Percentiles rank a stretch among this genome's conserved stretches.
phyloP scores from a whole-genome alignment of 2,329 filamentous ascomycete genomes.

The Calycina marina region DNA sequence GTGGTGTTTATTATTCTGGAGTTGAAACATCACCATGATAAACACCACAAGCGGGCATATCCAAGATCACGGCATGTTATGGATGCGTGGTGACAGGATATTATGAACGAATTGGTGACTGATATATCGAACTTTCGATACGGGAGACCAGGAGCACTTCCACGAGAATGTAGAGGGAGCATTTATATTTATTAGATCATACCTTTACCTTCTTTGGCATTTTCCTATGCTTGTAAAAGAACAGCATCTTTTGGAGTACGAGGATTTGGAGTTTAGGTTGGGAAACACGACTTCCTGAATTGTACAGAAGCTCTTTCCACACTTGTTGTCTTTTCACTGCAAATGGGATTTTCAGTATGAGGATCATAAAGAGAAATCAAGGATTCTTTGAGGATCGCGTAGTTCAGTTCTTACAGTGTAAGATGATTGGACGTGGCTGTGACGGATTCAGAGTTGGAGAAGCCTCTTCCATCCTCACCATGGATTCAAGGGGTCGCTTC shows the following conservation, averaged over 20 bases:
- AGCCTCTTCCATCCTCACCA: background rate
- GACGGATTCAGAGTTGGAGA: background rate
- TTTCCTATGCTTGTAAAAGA: constrained; percentile 1
- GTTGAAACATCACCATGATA: background rate
- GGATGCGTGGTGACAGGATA: no score
- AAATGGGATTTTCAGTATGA: background rate
- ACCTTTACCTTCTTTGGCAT: background rate
- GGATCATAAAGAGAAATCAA: background rate
- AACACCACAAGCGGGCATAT: background rate
- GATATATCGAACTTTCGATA: no score
- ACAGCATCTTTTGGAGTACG: background rate
- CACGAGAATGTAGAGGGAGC: no score
- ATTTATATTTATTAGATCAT: background rate
- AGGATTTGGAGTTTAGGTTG: constrained; percentile 1
- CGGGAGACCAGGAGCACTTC: no score
- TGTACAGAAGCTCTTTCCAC: background rate
- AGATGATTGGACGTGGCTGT: background rate
- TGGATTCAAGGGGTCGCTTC: background rate
- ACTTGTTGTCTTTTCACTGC: background rate
- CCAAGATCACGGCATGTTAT: background rate
- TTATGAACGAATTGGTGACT: no score
- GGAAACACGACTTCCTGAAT: no score
- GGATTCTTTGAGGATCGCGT: background rate
- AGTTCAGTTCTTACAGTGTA: background rate
- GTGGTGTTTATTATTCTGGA: background rate